Evolutionary conservation across 2,329 filamentous ascomycete species (phyloP).

Genomic region (Pyrenophora seminiperda): DNA sequence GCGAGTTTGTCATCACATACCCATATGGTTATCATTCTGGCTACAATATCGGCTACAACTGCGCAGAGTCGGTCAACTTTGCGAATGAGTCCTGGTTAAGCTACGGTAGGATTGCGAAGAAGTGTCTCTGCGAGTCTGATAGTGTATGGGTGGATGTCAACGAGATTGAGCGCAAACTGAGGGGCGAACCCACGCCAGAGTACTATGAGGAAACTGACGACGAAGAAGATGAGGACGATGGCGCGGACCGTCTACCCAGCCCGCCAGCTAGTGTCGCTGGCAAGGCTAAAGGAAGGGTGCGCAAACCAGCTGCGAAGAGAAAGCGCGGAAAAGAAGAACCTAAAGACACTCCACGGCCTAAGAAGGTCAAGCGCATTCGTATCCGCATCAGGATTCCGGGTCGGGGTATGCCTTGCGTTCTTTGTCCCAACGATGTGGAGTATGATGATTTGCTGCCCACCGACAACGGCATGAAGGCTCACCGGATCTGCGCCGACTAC

Average conservation of each 20-base stretch:
- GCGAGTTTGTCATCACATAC: constrained; percentile 98
- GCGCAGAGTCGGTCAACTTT: constrained; percentile 98
- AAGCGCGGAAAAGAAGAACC: constrained; percentile 54
- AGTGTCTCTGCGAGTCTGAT: constrained; percentile 95
- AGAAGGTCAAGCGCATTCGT: constrained; percentile 74
- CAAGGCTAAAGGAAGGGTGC: constrained; percentile 69
- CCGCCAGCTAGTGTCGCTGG: constrained; percentile 76
- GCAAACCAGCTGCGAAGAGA: constrained; percentile 70
- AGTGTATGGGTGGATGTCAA: constrained; percentile 98
- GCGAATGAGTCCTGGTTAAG: constrained; percentile 93
- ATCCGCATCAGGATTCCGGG: constrained; percentile 72
- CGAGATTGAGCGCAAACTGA: constrained; percentile 91
- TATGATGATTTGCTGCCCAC: constrained; percentile 83
- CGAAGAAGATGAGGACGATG: constrained; percentile 65
- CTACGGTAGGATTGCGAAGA: constrained; percentile 93
- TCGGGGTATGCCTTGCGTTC: constrained; percentile 81
- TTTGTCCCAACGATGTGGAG: constrained; percentile 89
- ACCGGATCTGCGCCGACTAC: constrained; percentile 86
- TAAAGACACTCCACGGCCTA: constrained; percentile 59
- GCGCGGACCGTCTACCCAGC: constrained; percentile 69
- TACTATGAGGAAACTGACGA: constrained; percentile 81
- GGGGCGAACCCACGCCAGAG: constrained; percentile 80
- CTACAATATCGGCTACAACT: constrained; percentile 98
- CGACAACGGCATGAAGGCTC: constrained; percentile 84
- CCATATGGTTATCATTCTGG: constrained; percentile 98